Evolutionary conservation across 257 asterid species (phyloP).

Genomic region (Lycium ferocissimum): DNA sequence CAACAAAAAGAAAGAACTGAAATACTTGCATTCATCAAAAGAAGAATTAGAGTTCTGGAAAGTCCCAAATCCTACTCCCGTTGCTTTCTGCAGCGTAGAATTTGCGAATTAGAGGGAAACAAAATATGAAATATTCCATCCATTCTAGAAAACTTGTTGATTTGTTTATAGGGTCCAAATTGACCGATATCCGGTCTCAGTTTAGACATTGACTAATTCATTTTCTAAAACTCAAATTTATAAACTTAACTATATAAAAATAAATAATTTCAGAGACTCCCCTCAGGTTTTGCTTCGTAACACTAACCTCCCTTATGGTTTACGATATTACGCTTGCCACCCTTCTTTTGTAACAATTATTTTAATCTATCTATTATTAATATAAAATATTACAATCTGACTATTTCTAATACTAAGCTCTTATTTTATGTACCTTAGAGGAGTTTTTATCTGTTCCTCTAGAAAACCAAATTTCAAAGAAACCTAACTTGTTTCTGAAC

Average conservation of each 20-base stretch:
- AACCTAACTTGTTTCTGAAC: neutral
- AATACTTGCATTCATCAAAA: neutral
- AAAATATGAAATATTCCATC: neutral
- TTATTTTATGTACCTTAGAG: no score
- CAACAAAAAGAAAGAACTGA: neutral
- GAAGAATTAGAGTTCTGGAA: neutral
- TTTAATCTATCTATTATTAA: no score
- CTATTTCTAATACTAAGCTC: no score
- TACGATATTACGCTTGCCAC: neutral
- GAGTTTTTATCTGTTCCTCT: no score
- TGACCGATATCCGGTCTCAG: neutral
- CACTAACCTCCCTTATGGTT: neutral
- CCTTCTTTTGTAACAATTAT: neutral
- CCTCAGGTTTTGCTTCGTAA: neutral
- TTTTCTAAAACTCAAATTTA: neutral
- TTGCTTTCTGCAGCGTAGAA: neutral
- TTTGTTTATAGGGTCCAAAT: neutral
- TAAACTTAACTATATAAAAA: neutral
- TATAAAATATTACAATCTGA: neutral
- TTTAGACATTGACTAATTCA: neutral
- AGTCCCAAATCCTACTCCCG: neutral
- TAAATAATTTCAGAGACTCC: no score
- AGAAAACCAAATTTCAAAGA: no score
- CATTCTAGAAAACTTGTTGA: neutral
- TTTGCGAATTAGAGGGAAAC: neutral